These are phyloP conservation scores for Arthroderma sp. DNA, from an alignment of 2,329 filamentous ascomycete species.

Conservation along the genomic window DNA sequence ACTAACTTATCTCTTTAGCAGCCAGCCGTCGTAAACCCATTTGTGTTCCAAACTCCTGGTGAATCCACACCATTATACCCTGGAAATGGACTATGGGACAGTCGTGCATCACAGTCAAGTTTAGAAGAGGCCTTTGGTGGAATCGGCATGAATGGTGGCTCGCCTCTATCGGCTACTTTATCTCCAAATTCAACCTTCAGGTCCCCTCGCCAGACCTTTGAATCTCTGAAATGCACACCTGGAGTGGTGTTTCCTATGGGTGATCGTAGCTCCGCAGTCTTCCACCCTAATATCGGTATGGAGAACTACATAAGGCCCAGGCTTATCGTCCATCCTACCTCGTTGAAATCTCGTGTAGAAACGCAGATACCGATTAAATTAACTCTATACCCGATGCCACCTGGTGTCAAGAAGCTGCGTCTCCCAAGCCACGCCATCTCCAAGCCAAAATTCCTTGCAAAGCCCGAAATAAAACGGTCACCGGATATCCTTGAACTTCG, in stretches of 20 bases:
- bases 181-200: conserved; percentile 30
- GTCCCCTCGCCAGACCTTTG: conserved; percentile 25
- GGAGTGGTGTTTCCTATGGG: conserved; percentile 11
- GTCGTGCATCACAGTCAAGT: conserved; percentile 33
- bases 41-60: conserved; percentile 7
- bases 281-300: conserved; percentile 20
- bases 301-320: conserved; percentile 29
- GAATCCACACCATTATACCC: conserved; percentile 5
- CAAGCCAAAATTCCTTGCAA: conserved; percentile 80
- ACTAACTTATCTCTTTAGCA: conserved; percentile 2
- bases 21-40: conserved; percentile 3
- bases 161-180: conserved; percentile 29
- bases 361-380: conserved; percentile 88
- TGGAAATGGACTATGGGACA: conserved; percentile 28
- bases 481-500: conserved; percentile 68
- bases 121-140: conserved; percentile 36
- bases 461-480: conserved; percentile 48
- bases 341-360: conserved; percentile 80
- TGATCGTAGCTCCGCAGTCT: conserved; percentile 21
- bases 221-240: conserved; percentile 21
- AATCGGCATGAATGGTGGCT: conserved; percentile 35
- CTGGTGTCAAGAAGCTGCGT: conserved; percentile 66
- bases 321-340: conserved; percentile 54
- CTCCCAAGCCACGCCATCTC: conserved; percentile 84
- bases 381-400: conserved; percentile 61